Evolutionary conservation across 2,329 filamentous ascomycete species (phyloP).

Genomic region (Aschersonia sp.): DNA sequence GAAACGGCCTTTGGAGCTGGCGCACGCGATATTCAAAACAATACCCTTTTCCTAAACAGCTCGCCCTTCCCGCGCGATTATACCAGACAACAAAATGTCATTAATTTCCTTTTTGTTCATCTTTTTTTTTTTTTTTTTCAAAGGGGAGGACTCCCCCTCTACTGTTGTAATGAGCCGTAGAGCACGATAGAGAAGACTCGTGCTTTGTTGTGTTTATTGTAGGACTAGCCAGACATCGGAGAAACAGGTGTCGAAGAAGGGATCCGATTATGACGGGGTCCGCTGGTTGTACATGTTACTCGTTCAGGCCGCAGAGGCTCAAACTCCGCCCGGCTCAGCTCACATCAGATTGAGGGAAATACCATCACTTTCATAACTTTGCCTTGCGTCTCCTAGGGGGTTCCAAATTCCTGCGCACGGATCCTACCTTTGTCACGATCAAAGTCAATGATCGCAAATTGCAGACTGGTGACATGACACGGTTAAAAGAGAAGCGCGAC

Average conservation of each 20-base stretch:
- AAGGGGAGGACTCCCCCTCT: conserved; percentile 1
- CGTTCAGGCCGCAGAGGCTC: conserved; percentile 4
- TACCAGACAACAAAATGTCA: conserved; percentile 11
- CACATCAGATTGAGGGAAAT: conserved; percentile 2
- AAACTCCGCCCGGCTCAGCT: conserved; percentile 2
- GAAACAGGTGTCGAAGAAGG: not conserved
- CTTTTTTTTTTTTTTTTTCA: conserved; percentile 7
- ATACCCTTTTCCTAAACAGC: conserved; percentile 2
- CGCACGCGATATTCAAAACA: conserved; percentile 2
- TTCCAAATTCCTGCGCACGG: too few relatives aligned
- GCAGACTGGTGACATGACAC: too few relatives aligned
- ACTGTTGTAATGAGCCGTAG: conserved; percentile 6
- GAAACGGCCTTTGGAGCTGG: not conserved
- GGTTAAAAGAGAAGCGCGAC: too few relatives aligned
- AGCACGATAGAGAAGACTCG: conserved; percentile 4
- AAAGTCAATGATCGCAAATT: too few relatives aligned
- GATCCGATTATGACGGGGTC: not conserved
- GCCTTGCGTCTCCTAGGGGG: not conserved
- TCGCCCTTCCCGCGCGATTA: conserved; percentile 6
- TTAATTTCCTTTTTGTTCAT: conserved; percentile 1
- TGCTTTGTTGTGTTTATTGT: conserved; percentile 7
- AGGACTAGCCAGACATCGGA: conserved; percentile 6
- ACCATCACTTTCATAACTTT: not conserved
- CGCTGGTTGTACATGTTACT: conserved; percentile 8
- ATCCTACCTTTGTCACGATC: too few relatives aligned